Conservation (phyloP, 495 filamentous ascomycete species). For the Diplogelasinospora grovesii region DNA sequence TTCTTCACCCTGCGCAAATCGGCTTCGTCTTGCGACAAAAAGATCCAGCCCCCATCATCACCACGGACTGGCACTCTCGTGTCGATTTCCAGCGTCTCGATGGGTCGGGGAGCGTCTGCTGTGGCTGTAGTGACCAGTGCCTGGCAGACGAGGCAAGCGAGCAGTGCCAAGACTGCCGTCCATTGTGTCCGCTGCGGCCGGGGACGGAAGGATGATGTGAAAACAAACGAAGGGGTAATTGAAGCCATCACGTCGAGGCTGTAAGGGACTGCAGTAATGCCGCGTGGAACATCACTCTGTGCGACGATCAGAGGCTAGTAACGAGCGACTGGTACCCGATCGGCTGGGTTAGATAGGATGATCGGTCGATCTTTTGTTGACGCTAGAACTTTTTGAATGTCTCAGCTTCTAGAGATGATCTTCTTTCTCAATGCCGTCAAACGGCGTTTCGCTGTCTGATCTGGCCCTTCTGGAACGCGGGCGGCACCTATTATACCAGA, state of each 20-base stretch:
- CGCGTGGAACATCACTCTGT: conserved; percentile 25
- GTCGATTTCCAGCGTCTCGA: conserved; percentile 32
- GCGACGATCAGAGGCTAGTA: conserved; percentile 12
- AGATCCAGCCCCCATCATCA: conserved; percentile 30
- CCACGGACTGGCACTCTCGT: conserved; percentile 25
- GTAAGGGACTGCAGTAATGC: conserved; percentile 6
- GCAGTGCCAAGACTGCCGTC: conserved; percentile 26
- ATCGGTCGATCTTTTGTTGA: conserved; percentile 14
- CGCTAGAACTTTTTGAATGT: conserved; percentile 1
- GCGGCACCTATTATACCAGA: conserved; percentile 1
- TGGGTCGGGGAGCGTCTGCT: conserved; percentile 21
- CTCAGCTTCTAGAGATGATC: not conserved
- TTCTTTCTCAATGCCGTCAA: not conserved
- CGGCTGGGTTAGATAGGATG: conserved; percentile 21
- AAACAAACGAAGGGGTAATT: not conserved
- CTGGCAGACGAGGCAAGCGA: conserved; percentile 27
- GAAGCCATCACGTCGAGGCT: conserved; percentile 22
- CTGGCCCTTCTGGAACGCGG: not conserved
- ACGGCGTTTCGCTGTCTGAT: not conserved
- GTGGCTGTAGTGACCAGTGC: conserved; percentile 20
- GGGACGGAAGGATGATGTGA: conserved; percentile 11
- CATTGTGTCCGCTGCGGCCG: conserved; percentile 23
- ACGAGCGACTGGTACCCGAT: conserved; percentile 22
- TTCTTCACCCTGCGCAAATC: conserved; percentile 14
- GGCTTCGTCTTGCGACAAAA: conserved; percentile 30